phyloP scores from a whole-genome alignment of 352 stramenopile species.

The Pythium aquatile region DNA sequence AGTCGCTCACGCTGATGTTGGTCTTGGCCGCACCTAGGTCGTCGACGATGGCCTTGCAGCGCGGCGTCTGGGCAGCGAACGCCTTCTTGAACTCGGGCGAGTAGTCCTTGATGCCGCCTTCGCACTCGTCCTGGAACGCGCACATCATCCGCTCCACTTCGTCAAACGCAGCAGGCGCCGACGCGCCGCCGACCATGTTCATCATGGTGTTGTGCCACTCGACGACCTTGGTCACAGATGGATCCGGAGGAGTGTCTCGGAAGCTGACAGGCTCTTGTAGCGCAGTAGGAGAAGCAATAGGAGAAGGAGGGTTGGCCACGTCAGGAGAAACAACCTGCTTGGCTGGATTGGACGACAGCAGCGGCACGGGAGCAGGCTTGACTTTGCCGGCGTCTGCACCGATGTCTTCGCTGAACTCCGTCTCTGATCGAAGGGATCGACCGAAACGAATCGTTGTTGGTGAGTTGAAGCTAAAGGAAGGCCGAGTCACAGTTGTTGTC shows the following conservation, averaged over 20 bases:
- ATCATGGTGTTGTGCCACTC: conserved; percentile 20
- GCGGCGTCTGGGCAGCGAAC: conserved; percentile 19
- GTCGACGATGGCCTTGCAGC: conserved; percentile 30
- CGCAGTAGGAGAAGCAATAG: background rate
- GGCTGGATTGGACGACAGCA: background rate
- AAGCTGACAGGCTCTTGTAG: conserved; percentile 11
- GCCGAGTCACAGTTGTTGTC: background rate
- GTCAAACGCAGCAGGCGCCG: conserved; percentile 9
- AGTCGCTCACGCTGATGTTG: conserved; percentile 22
- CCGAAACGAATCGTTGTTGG: conserved; percentile 2
- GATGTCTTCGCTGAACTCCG: background rate
- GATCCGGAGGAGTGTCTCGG: conserved; percentile 6
- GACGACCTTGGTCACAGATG: conserved; percentile 14
- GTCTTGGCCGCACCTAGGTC: conserved; percentile 13
- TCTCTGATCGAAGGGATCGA: conserved; percentile 12
- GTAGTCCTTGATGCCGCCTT: conserved; percentile 29
- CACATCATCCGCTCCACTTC: conserved; percentile 28
- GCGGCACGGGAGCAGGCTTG: conserved; percentile 6
- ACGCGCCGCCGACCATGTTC: conserved; percentile 6
- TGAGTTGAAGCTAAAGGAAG: conserved; percentile 1
- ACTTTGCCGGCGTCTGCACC: conserved; percentile 1
- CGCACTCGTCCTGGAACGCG: conserved; percentile 29
- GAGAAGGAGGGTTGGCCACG: background rate
- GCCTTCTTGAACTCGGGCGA: conserved; percentile 28
- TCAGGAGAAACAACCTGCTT: conserved; percentile 5